A percentile compares a stretch with the other conserved stretches of the same genome.
Conservation (phyloP, 2,329 filamentous ascomycete genomes). For the Rhytidhysteron rufulum region DNA sequence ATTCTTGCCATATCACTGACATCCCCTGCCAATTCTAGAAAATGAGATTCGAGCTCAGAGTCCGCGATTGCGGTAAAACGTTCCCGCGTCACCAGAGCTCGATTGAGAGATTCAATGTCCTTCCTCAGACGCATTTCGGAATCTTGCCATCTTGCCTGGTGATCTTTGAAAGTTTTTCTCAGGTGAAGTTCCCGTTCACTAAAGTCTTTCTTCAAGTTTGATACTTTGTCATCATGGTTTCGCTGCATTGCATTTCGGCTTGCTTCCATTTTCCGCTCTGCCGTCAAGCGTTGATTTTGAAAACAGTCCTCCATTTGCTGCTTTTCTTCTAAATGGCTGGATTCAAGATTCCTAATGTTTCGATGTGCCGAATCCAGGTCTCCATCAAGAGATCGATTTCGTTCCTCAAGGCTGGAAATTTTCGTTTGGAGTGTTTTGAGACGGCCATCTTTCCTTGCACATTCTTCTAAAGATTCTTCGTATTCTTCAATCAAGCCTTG, state of each 20-base stretch:
- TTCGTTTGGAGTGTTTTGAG: too few relatives aligned
- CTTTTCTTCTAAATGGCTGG: background rate
- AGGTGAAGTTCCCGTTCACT: background rate
- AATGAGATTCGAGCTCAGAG: background rate
- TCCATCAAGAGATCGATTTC: too few relatives aligned
- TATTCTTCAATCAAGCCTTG: background rate
- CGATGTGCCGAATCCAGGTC: too few relatives aligned
- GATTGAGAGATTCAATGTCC: background rate
- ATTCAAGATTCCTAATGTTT: background rate
- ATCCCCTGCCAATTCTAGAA: background rate
- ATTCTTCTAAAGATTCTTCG: background rate
- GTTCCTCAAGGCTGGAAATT: too few relatives aligned
- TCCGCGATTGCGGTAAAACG: background rate
- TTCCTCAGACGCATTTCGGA: conserved; percentile 1
- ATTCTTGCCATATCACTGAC: background rate
- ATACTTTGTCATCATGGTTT: background rate
- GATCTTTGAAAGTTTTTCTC: background rate
- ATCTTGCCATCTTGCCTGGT: too few relatives aligned
- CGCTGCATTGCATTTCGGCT: background rate
- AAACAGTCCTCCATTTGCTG: background rate
- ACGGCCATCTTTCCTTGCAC: background rate
- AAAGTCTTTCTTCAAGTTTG: background rate
- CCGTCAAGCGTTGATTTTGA: background rate
- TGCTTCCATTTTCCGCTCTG: background rate
- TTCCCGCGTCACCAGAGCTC: conserved; percentile 1